A percentile compares a stretch with the other conserved stretches of the same genome.
These are phyloP conservation scores for Yarrowia bubula DNA, from an alignment of 805 yeast genomes.

Conservation along the genomic window DNA sequence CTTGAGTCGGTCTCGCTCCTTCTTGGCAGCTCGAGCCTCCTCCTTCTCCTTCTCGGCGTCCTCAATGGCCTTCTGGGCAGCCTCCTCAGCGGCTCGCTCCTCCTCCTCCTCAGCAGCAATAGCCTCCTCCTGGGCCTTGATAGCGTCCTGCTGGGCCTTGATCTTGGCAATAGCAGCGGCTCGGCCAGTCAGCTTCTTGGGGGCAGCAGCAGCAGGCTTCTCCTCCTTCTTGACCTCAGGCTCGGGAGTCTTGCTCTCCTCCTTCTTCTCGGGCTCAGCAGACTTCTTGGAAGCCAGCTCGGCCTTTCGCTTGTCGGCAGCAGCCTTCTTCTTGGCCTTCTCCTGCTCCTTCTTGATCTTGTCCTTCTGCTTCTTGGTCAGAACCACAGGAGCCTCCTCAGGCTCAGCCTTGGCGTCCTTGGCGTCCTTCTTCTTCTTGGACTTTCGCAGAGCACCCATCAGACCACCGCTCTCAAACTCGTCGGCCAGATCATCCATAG, in stretches of 20 bases:
- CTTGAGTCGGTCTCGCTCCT: slow-evolving; percentile 82
- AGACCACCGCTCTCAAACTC: slow-evolving; percentile 58
- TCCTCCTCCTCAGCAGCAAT: slow-evolving; percentile 36
- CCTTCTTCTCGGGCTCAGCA: slow-evolving; percentile 40
- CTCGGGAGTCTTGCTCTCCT: neutral
- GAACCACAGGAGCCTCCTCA: slow-evolving; percentile 34
- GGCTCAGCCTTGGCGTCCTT: slow-evolving; percentile 52
- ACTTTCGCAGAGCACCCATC: slow-evolving; percentile 76
- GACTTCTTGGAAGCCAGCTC: slow-evolving; percentile 32
- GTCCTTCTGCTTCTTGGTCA: slow-evolving; percentile 33
- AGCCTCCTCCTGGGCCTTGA: slow-evolving; percentile 53
- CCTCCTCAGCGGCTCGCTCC: slow-evolving; percentile 29
- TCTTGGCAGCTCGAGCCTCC: slow-evolving; percentile 50
- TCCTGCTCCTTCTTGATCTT: slow-evolving; percentile 34
- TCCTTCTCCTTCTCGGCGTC: slow-evolving; percentile 37
- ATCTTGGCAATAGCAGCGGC: slow-evolving; percentile 46
- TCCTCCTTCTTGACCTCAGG: neutral
- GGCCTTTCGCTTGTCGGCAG: slow-evolving; percentile 29
- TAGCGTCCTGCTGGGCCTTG: slow-evolving; percentile 53
- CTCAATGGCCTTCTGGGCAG: slow-evolving; percentile 20
- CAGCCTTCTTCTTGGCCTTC: slow-evolving; percentile 32
- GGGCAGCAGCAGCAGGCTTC: slow-evolving; percentile 4
- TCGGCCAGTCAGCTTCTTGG: slow-evolving; percentile 26
- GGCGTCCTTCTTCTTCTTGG: slow-evolving; percentile 73
- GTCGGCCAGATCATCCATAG: slow-evolving; percentile 37